These are phyloP conservation scores for Bromus sterilis DNA, from an alignment of 176 grass and related monocot genomes.

Conservation along the genomic window DNA sequence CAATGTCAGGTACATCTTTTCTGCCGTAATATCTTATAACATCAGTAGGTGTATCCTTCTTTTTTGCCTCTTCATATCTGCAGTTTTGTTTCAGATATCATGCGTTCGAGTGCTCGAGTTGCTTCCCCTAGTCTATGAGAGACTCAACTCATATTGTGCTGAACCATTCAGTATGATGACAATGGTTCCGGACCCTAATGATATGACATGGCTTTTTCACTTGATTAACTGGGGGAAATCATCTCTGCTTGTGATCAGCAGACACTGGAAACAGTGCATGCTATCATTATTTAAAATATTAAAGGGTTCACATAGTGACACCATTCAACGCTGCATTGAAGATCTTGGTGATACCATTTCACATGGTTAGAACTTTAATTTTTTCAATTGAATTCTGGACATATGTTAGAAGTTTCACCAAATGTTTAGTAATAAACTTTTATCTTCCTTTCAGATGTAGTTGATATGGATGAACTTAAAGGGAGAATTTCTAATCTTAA, in stretches of 20 bases:
- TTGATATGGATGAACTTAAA: constrained; percentile 53
- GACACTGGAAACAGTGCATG: constrained; percentile 94
- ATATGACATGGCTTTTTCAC: constrained; percentile 57
- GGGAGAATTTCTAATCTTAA: constrained; percentile 49
- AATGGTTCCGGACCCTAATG: constrained; percentile 21
- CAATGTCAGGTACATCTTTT: constrained; percentile 62
- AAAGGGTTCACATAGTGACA: constrained; percentile 42
- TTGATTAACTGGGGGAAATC: constrained; percentile 87
- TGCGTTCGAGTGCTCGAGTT: constrained; percentile 77
- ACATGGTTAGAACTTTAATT: constrained; percentile 43
- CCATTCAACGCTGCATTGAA: constrained; percentile 29
- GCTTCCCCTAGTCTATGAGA: constrained; percentile 70
- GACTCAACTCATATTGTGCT: constrained; percentile 27
- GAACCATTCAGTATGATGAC: constrained; percentile 17
- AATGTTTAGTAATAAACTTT: constrained; percentile 4
- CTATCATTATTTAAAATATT: constrained; percentile 52
- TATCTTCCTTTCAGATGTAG: constrained; percentile 51
- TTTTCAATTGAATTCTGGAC: neutral
- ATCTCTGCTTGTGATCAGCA: constrained; percentile 62
- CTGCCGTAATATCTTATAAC: neutral
- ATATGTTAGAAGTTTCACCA: neutral
- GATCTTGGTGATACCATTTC: constrained; percentile 41
- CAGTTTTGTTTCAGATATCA: constrained; percentile 69
- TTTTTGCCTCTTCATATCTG: constrained; percentile 4
- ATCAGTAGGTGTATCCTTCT: neutral